phyloP scores from a whole-genome alignment of 192 early-diverging fungal species.

The Geranomyces variabilis region DNA sequence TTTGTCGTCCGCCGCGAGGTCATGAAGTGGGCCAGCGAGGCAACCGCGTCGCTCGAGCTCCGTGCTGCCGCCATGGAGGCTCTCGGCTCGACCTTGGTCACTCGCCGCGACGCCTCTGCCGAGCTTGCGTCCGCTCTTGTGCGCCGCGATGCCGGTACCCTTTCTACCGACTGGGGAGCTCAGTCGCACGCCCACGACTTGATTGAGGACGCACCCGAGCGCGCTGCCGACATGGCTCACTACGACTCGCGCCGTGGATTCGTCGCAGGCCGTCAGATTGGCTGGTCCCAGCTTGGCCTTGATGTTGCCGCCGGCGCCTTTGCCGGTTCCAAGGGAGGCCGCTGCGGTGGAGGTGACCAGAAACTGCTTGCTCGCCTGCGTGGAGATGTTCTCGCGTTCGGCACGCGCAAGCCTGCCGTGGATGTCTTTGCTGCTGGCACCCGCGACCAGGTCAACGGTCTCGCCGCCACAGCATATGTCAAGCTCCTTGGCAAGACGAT shows the following conservation, averaged over 20 bases:
- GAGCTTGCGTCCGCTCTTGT: neutral
- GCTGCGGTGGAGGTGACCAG: conserved; percentile 13
- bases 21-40: neutral
- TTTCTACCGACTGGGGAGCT: conserved; percentile 9
- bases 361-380: conserved; percentile 1
- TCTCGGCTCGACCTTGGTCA: neutral
- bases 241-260: neutral
- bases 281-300: conserved; percentile 6
- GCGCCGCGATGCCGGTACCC: neutral
- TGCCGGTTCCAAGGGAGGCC: neutral
- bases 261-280: neutral
- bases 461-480: neutral
- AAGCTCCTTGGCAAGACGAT: conserved; percentile 10
- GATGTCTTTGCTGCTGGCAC: neutral
- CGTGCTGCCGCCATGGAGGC: conserved; percentile 12
- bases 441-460: neutral
- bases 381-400: conserved; percentile 1
- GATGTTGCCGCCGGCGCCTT: conserved; percentile 8
- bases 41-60: conserved; percentile 5
- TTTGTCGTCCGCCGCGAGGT: conserved; percentile 8
- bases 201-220: neutral
- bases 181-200: conserved; percentile 10
- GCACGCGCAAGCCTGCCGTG: neutral
- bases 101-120: neutral
- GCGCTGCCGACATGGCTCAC: neutral